Evolutionary conservation across 1,139 yeast species (phyloP).

Genomic region (Arxiozyma slooffiae): DNA sequence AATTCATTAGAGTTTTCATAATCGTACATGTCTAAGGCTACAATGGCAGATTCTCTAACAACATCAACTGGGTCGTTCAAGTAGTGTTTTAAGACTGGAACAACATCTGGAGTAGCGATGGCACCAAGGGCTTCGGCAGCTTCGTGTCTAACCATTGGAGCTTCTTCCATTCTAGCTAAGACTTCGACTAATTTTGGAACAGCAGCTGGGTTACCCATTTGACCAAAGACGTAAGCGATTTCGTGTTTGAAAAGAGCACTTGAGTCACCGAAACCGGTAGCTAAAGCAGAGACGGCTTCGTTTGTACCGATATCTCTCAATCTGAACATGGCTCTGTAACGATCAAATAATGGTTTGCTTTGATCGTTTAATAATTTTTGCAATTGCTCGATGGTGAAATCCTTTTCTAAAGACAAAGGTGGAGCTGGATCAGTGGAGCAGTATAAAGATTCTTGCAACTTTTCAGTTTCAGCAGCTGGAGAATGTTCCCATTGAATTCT

Average conservation of each 20-base stretch:
- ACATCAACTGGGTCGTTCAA: conserved; percentile 77
- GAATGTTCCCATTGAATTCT: conserved; percentile 89
- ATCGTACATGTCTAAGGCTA: conserved; percentile 96
- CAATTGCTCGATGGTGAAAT: conserved; percentile 52
- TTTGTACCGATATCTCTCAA: conserved; percentile 88
- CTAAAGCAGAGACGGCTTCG: conserved; percentile 87
- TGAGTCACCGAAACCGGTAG: conserved; percentile 79
- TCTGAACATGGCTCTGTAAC: conserved; percentile 98
- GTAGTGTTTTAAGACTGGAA: conserved; percentile 74
- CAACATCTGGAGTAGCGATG: conserved; percentile 92
- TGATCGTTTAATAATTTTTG: conserved; percentile 67
- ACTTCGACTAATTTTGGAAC: conserved; percentile 83
- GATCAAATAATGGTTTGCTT: conserved; percentile 68
- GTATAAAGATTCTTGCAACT: conserved; percentile 65
- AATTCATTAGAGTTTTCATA: conserved; percentile 80
- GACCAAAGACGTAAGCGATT: conserved; percentile 97
- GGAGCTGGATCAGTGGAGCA: conserved; percentile 97
- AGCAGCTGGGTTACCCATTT: conserved; percentile 85
- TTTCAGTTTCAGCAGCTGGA: conserved; percentile 50
- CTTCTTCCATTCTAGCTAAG: conserved; percentile 66
- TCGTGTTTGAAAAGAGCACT: conserved; percentile 95
- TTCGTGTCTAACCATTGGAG: conserved; percentile 98
- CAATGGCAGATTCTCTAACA: conserved; percentile 91
- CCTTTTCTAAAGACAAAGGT: conserved; percentile 63
- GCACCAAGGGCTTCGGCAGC: conserved; percentile 98